A percentile compares a stretch with the other conserved stretches of the same genome.
Evolutionary conservation across 805 yeast species (phyloP).

Genomic region (Candida ficus): DNA sequence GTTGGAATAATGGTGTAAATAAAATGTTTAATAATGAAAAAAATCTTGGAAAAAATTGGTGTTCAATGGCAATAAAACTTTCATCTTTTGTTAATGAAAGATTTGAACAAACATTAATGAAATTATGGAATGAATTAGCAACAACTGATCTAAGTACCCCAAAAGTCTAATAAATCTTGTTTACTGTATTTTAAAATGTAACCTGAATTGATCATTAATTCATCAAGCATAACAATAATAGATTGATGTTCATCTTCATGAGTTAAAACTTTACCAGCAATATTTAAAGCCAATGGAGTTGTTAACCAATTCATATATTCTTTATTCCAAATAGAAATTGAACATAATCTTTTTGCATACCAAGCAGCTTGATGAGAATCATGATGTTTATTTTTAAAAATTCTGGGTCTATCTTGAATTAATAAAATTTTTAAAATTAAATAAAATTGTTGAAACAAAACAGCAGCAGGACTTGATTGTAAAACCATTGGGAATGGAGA

Average conservation of each 20-base stretch:
- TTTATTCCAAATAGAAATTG: constrained; percentile 8
- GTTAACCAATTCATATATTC: constrained; percentile 2
- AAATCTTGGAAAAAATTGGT: constrained; percentile 24
- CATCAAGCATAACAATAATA: constrained; percentile 22
- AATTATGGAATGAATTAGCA: constrained; percentile 26
- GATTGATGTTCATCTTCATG: constrained; percentile 22
- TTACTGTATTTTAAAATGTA: constrained; percentile 17
- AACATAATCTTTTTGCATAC: constrained; percentile 20
- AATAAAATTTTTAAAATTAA: constrained; percentile 30
- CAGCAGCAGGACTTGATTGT: constrained; percentile 26
- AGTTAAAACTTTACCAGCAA: constrained; percentile 20
- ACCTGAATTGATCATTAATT: constrained; percentile 19
- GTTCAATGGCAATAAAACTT: constrained; percentile 24
- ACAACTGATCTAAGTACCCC: constrained; percentile 16
- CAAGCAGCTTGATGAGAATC: constrained; percentile 16
- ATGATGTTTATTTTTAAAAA: constrained; percentile 19
- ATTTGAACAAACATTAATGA: constrained; percentile 20
- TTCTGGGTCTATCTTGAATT: constrained; percentile 33
- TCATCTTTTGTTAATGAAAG: constrained; percentile 25
- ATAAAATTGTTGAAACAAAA: constrained; percentile 29
- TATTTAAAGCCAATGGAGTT: constrained; percentile 14
- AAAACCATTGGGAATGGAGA: constrained; percentile 32
- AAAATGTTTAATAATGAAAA: constrained; percentile 19
- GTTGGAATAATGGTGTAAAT: constrained; percentile 36
- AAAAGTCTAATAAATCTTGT: constrained; percentile 22